Evolutionary conservation across 805 yeast species (phyloP).

Genomic region (Metschnikowia colocasiae): DNA sequence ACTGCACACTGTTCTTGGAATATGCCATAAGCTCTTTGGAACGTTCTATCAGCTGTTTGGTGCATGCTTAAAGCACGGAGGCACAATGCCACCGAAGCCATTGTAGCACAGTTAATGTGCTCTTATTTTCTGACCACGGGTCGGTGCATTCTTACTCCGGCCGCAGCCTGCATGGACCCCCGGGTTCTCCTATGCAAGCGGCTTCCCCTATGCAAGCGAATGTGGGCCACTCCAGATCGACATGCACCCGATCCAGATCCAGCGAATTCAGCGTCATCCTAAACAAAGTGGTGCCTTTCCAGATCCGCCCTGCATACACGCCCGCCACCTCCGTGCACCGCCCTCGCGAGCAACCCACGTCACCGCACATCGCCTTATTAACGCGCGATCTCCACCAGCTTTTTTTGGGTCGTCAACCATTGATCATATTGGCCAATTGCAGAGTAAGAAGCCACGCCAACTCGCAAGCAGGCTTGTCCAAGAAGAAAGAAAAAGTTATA

Average conservation of each 20-base stretch:
- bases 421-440: not conserved
- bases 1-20: no score
- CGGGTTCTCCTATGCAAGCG: no score
- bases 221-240: not conserved
- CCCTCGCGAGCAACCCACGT: conserved; percentile 3
- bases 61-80: no score
- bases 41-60: no score
- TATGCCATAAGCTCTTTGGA: no score
- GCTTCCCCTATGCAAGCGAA: no score
- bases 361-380: conserved; percentile 3
- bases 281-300: not conserved
- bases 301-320: not conserved
- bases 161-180: no score
- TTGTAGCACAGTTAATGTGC: no score
- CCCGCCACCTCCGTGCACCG: conserved; percentile 3
- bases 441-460: not conserved
- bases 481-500: no score
- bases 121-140: no score
- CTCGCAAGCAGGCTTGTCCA: not conserved
- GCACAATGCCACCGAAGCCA: no score
- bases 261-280: not conserved
- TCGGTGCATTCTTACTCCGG: no score
- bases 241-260: not conserved
- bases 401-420: not conserved
- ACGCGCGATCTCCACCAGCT: conserved; percentile 2